Evolutionary conservation across 129 eudicot genomes (phyloP).

Genomic region (Mikania micrantha): DNA sequence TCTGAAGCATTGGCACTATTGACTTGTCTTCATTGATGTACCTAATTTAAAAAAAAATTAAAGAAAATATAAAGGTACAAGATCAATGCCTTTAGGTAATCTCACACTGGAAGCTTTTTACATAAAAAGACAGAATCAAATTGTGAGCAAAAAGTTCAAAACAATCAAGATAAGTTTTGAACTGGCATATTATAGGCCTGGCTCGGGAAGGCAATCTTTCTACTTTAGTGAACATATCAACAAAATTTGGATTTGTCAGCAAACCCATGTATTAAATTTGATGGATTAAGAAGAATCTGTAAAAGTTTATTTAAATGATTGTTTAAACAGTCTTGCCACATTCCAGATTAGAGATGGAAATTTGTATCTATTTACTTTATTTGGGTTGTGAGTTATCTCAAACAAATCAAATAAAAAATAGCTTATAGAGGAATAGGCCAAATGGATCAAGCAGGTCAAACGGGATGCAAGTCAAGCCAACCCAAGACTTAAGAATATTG

Average conservation of each 20-base stretch:
- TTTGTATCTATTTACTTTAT: neutral
- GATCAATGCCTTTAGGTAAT: neutral
- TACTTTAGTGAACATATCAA: neutral
- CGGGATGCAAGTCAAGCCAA: neutral
- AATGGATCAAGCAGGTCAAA: neutral
- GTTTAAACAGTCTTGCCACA: neutral
- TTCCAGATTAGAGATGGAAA: neutral
- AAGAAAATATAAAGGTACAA: neutral
- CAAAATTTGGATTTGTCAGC: neutral
- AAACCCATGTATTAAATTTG: neutral
- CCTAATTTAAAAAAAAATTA: conserved; percentile 29
- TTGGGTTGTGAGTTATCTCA: neutral
- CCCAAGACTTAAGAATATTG: neutral
- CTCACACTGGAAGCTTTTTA: neutral
- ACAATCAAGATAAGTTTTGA: neutral
- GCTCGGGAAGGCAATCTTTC: neutral
- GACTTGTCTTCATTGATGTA: conserved; percentile 76
- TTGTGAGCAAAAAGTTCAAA: neutral
- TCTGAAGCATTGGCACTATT: conserved; percentile 84
- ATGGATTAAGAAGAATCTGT: neutral
- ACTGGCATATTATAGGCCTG: neutral
- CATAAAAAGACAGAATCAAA: neutral
- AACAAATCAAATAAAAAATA: neutral
- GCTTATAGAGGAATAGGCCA: neutral
- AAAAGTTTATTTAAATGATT: neutral